Conservation (phyloP, 805 yeast genomes). For the Jamesozyma spencerorum region DNA sequence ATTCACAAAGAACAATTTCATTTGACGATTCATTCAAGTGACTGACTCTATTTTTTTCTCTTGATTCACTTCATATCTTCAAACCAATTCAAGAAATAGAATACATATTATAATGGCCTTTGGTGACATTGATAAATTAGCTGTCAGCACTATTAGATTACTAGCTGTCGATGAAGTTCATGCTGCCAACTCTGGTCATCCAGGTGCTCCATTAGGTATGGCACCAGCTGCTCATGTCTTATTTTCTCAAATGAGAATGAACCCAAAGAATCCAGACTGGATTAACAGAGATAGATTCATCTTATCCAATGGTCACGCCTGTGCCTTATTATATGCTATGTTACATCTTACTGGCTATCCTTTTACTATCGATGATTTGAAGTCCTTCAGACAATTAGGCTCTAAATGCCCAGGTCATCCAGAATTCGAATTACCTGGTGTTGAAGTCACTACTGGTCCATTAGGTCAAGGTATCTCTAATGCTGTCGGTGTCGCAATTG, state of each 20-base stretch:
- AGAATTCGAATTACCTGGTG: conserved; percentile 83
- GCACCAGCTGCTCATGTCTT: conserved; percentile 92
- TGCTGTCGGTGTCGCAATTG: conserved; percentile 95
- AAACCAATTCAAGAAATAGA: background rate
- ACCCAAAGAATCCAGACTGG: conserved; percentile 90
- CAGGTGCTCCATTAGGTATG: conserved; percentile 98
- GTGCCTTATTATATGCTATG: conserved; percentile 78
- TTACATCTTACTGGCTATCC: conserved; percentile 81
- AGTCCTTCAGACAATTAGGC: conserved; percentile 78
- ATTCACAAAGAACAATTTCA: too few species aligned
- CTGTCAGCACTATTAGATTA: conserved; percentile 81
- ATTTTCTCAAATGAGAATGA: conserved; percentile 71
- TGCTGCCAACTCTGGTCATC: conserved; percentile 93
- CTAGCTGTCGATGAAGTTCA: conserved; percentile 81
- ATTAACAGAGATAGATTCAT: conserved; percentile 92
- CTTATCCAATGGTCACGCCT: conserved; percentile 92
- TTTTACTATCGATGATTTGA: conserved; percentile 73
- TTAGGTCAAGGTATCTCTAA: conserved; percentile 95
- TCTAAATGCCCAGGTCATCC: conserved; percentile 98
- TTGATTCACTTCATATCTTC: background rate
- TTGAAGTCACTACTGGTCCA: conserved; percentile 97
- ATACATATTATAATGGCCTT: conserved; percentile 21
- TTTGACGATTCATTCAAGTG: too few species aligned
- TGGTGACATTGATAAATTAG: conserved; percentile 57
- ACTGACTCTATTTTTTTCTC: background rate